Percentiles rank a stretch among this genome's conserved stretches.
Conservation (phyloP, 2,329 filamentous ascomycete genomes). For the Bipolaris zeicola region DNA sequence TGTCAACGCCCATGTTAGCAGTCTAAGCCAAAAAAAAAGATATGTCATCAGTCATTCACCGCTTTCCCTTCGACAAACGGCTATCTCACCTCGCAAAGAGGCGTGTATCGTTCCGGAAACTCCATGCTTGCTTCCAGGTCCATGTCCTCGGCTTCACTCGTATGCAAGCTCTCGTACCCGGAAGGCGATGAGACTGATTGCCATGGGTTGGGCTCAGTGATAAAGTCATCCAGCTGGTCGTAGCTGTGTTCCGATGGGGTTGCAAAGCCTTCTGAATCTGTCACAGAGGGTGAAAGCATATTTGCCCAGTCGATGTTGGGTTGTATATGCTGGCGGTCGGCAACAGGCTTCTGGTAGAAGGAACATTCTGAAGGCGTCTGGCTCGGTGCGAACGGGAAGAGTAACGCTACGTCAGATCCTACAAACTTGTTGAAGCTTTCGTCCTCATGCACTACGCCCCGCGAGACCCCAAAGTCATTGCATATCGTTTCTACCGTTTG, state of each 20-base stretch:
- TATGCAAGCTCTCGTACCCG: constrained; percentile 63
- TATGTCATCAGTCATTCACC: constrained; percentile 16
- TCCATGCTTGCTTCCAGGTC: constrained; percentile 55
- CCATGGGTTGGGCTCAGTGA: constrained; percentile 59
- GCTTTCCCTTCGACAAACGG: not conserved
- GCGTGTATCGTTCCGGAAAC: constrained; percentile 69
- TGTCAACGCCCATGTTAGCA: constrained; percentile 22
- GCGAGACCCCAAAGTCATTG: constrained; percentile 81
- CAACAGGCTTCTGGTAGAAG: constrained; percentile 52
- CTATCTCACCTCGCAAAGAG: constrained; percentile 61
- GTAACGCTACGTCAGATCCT: constrained; percentile 75
- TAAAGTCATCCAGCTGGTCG: constrained; percentile 51
- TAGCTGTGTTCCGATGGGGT: constrained; percentile 45
- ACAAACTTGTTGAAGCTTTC: constrained; percentile 70
- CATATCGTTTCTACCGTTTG: constrained; percentile 82
- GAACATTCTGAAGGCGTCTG: constrained; percentile 54
- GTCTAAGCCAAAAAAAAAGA: constrained; percentile 38
- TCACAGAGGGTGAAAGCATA: constrained; percentile 58
- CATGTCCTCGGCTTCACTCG: constrained; percentile 56
- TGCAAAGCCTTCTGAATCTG: constrained; percentile 46
- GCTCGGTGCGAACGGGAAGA: constrained; percentile 84
- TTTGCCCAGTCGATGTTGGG: constrained; percentile 61
- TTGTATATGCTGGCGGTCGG: constrained; percentile 38
- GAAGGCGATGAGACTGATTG: constrained; percentile 54
- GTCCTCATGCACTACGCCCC: constrained; percentile 81